A percentile compares a stretch with the other conserved stretches of the same genome.
Conservation (phyloP, 208 protist species). For the Wallacemonas sp. region DNA sequence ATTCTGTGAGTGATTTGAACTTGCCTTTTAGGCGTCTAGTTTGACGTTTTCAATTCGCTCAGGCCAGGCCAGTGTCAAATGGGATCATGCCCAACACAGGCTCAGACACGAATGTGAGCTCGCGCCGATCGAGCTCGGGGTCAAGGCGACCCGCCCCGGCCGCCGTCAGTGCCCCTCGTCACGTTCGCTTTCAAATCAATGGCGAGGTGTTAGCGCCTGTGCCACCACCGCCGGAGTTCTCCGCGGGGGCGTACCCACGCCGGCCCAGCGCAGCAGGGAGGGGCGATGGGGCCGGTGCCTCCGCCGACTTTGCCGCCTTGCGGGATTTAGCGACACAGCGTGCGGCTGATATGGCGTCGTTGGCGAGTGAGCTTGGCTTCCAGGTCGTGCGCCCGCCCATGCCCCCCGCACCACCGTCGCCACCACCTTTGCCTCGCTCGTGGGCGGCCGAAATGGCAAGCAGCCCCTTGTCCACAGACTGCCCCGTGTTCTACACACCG, state of each 20-base stretch:
- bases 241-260: neutral
- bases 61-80: too few species aligned
- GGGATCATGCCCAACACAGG: neutral
- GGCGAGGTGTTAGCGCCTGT: neutral
- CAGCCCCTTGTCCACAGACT: neutral
- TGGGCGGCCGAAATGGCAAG: neutral
- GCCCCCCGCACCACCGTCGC: neutral
- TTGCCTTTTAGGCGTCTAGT: too few species aligned
- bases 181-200: constrained; percentile 1
- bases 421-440: neutral
- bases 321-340: constrained; percentile 39
- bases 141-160: neutral
- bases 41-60: too few species aligned
- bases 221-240: neutral
- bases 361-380: constrained; percentile 47
- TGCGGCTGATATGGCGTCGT: constrained; percentile 30
- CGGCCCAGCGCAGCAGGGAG: neutral
- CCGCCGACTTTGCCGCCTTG: constrained; percentile 34
- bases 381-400: constrained; percentile 37
- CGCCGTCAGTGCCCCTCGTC: neutral
- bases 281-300: constrained; percentile 7
- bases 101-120: neutral
- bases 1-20: too few species aligned
- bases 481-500: constrained; percentile 1
- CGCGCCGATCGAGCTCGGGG: neutral